A percentile compares a stretch with the other conserved stretches of the same genome.
Conservation (phyloP, 1,284 basidiomycete species). For the Ustilago nuda region DNA sequence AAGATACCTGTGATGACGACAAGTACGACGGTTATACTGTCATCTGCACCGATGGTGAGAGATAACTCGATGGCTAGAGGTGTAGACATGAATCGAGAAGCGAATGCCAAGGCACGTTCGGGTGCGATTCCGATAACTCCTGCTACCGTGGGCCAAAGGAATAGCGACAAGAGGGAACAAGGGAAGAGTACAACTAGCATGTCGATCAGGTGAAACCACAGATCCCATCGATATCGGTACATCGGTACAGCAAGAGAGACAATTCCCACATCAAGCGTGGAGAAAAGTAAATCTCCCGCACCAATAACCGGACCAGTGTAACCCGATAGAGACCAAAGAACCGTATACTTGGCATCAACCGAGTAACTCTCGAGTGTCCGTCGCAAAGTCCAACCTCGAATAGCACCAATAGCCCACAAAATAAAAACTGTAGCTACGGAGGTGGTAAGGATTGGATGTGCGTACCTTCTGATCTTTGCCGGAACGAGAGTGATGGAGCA, state of each 20-base stretch:
- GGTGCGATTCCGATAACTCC: conserved; percentile 44
- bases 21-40: conserved; percentile 58
- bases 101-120: conserved; percentile 49
- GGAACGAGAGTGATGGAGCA: conserved; percentile 56
- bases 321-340: conserved; percentile 42
- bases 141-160: conserved; percentile 55
- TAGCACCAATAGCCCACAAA: conserved; percentile 57
- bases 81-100: conserved; percentile 59
- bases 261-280: conserved; percentile 60
- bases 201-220: conserved; percentile 39
- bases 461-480: conserved; percentile 45
- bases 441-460: conserved; percentile 61
- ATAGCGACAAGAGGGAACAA: conserved; percentile 49
- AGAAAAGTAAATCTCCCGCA: conserved; percentile 58
- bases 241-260: conserved; percentile 60
- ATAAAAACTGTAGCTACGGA: conserved; percentile 55
- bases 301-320: conserved; percentile 60
- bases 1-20: conserved; percentile 64
- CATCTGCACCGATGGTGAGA: conserved; percentile 56
- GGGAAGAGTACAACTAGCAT: conserved; percentile 54
- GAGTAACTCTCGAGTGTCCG: conserved; percentile 45
- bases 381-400: conserved; percentile 31
- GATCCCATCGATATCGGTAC: conserved; percentile 60
- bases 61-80: conserved; percentile 61
- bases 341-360: conserved; percentile 53